Conservation (phyloP, 2,329 filamentous ascomycete genomes). For the Cladosporium phlei region DNA sequence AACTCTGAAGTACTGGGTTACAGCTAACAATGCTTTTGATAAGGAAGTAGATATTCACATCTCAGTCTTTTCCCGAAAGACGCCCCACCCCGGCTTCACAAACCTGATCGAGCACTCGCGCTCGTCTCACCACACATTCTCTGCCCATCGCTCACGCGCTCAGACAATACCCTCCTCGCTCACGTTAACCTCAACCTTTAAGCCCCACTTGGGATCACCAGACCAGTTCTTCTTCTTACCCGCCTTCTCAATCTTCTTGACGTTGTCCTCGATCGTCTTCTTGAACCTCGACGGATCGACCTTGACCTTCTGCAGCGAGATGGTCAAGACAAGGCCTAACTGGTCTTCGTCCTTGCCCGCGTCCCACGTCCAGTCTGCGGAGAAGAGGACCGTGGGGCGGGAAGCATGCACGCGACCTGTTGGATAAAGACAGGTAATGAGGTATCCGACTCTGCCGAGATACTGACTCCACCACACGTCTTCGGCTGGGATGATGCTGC, state of each 20-base stretch:
- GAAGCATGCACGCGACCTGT: constrained; percentile 44
- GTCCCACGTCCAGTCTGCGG: constrained; percentile 11
- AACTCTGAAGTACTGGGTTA: neutral
- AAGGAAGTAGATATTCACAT: no score
- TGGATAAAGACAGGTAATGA: constrained; percentile 59
- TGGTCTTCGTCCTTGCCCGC: constrained; percentile 26
- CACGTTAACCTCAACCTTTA: constrained; percentile 35
- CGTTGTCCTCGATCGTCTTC: constrained; percentile 39
- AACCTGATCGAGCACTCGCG: no score
- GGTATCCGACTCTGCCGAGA: constrained; percentile 54
- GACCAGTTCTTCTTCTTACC: constrained; percentile 59
- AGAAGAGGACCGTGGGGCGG: constrained; percentile 11
- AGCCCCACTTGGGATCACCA: constrained; percentile 37
- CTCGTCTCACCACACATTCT: no score
- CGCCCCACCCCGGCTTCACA: no score
- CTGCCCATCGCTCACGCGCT: constrained; percentile 1
- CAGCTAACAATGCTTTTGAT: no score
- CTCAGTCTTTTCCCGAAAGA: no score
- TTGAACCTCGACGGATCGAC: constrained; percentile 41
- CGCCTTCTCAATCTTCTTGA: constrained; percentile 47
- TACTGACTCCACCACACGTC: constrained; percentile 63
- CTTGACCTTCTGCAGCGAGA: constrained; percentile 39
- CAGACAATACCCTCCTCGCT: constrained; percentile 9
- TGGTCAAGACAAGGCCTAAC: constrained; percentile 39
- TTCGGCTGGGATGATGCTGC: constrained; percentile 47